These are phyloP conservation scores for Borealophlyctis nickersoniae DNA, from an alignment of 192 early-diverging fungal species.

Conservation along the genomic window DNA sequence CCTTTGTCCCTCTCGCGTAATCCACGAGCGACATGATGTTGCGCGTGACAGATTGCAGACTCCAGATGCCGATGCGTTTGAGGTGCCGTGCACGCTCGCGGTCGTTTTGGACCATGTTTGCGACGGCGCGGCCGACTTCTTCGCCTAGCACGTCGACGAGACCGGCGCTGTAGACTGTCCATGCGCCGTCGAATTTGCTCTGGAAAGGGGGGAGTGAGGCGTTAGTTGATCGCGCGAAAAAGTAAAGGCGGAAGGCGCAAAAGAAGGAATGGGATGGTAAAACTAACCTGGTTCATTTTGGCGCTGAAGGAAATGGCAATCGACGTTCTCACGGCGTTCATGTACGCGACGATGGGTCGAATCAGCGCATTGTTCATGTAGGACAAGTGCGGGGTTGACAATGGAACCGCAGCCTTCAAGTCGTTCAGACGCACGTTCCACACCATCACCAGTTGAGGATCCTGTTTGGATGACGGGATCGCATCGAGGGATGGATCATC, in stretches of 20 bases:
- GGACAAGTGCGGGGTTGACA: constrained; percentile 63
- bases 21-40: constrained; percentile 71
- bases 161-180: constrained; percentile 83
- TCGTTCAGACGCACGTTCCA: constrained; percentile 85
- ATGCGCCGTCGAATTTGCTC: constrained; percentile 89
- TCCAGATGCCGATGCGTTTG: constrained; percentile 88
- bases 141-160: constrained; percentile 71
- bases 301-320: constrained; percentile 80
- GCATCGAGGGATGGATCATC: no score
- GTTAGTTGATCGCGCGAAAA: constrained; percentile 8
- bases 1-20: constrained; percentile 65
- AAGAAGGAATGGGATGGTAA: no score
- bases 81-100: constrained; percentile 82
- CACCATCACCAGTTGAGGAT: constrained; percentile 55
- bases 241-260: constrained; percentile 2
- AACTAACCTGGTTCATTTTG: constrained; percentile 66
- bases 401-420: constrained; percentile 84
- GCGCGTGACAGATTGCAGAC: constrained; percentile 68
- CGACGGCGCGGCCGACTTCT: constrained; percentile 80
- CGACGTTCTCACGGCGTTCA: constrained; percentile 87
- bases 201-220: constrained; percentile 12
- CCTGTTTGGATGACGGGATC: not conserved
- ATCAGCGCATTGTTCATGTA: constrained; percentile 83
- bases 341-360: constrained; percentile 88
- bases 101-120: constrained; percentile 69